Base-by-base conservation (phyloP, 495 filamentous ascomycete species). In the Penicillium herquei region DNA sequence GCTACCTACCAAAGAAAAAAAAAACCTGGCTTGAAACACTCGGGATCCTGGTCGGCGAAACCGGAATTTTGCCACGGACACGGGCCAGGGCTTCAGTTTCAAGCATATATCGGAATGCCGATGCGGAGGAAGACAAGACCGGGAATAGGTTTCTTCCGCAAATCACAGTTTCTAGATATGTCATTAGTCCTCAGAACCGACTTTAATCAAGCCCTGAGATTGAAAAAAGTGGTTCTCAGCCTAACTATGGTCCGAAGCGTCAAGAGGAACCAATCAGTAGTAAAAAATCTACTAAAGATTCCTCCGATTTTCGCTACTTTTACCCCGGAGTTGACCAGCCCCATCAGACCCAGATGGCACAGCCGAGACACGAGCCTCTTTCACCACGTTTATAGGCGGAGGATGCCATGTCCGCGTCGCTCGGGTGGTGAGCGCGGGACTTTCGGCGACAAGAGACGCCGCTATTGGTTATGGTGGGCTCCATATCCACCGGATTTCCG, bases 291-390 rank as follows among this genome's bases (percentile, higher is more conserved):
- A 41, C 13, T 7, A 1, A 31, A n/a, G 13, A 40, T 41, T 43
- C 48, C 61, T 66, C 64, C 64, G 64, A 55, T 55, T 54, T 56
- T 61, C 64, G 64, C 57, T 59, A 61, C 52, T 66, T 65, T 50
- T 59, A 56, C 56, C 59, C 59, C 63, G 53, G 54, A 63, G 57
- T 61, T 37, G n/a, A 54, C 32, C 44, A 32, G 47, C 39, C 17
- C 31, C 56, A 50, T 56, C 49, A 57, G 37, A 18, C 9, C 33
- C 6, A 52, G 14, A 44, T 7, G 43, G 42, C 54, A 16, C 12
- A 32, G 31, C 32, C 16, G 32, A 16, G 21, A 21, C 14, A 40
- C 34, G n/a, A 39, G 37, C 17, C 34, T 39, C 18, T n/a, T 51
- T 39, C 16, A 33, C 26, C 21, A n/a, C 49, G 43, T 46, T 46